A percentile compares a stretch with the other conserved stretches of the same genome.
Evolutionary conservation across 2,329 filamentous ascomycete species (phyloP).

Genomic region (Monilinia fructicola): DNA sequence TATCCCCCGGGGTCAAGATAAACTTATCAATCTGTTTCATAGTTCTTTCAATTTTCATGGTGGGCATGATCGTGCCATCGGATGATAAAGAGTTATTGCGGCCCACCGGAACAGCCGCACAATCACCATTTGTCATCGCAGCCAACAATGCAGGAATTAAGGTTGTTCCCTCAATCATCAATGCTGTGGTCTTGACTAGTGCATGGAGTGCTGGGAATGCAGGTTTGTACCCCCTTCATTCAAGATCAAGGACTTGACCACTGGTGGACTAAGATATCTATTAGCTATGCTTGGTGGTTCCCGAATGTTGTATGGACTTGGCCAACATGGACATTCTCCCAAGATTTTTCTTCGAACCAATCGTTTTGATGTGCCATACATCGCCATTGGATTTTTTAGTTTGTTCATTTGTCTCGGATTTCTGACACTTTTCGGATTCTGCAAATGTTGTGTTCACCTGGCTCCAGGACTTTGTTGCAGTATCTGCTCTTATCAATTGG

Average conservation of each 20-base stretch:
- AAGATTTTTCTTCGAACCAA: conserved; percentile 55
- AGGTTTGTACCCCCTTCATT: neutral
- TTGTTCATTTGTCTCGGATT: conserved; percentile 64
- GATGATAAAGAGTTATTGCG: conserved; percentile 51
- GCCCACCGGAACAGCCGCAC: conserved; percentile 48
- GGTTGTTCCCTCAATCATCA: conserved; percentile 70
- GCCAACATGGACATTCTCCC: conserved; percentile 55
- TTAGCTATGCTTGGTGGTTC: conserved; percentile 59
- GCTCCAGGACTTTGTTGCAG: conserved; percentile 61
- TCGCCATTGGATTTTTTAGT: conserved; percentile 55
- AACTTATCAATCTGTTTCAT: conserved; percentile 28
- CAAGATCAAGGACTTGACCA: neutral
- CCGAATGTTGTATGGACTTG: conserved; percentile 59
- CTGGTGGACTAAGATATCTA: too few species aligned
- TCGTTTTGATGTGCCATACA: conserved; percentile 55
- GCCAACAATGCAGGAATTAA: conserved; percentile 65
- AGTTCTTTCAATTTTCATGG: conserved; percentile 45
- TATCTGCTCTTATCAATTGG: conserved; percentile 65
- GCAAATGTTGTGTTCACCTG: conserved; percentile 64
- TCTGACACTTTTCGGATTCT: conserved; percentile 62
- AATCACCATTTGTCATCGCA: conserved; percentile 69
- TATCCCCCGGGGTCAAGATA: fast-evolving
- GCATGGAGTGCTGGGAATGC: conserved; percentile 70
- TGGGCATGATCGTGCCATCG: conserved; percentile 58
- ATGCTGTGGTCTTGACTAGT: conserved; percentile 72